Base-by-base conservation (phyloP, 768 basidiomycete genomes). In the Mycena amicta region DNA sequence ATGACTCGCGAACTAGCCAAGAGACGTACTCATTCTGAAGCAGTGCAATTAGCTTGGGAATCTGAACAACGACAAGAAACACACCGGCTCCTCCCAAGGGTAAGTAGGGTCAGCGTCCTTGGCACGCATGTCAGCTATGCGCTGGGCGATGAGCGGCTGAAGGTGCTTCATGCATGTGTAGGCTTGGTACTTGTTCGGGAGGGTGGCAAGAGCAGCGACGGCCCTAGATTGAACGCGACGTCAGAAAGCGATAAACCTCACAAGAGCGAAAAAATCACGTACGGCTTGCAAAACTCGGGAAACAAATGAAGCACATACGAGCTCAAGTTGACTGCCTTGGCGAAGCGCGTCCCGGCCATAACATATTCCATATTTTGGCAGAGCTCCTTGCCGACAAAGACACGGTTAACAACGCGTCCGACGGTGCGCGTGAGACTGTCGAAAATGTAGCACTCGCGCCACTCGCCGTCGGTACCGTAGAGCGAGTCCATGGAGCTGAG, bases 1-100 rank as follows among this genome's bases (percentile, higher is more conserved):
- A 55, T 18, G 53, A 55, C 26, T 55, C 53, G 41, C 53, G 53
- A 20, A 55, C 43, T 40, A 55, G 15, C 53, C 53, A 55, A 23
- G 53, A 20, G 6, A 55, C 41, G 25, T 26, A 55, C 16, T 55
- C 53, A 22, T 55, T 47, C 50, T 51, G 12, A 15, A 45, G 22
- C 6, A 15, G 20, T 15, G 43, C 22, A 8, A 8, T 45, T 45
- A 45, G 43, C 12, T 5, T 13, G 43, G 43, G 20, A 23, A 45
- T 15, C 6, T 5, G 20, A 8, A 8, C 15, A 23, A 45, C 5
- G 22, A 45, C 6, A 8, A 16, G 20, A 45, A 8, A 23, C 43
- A n/a, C 8, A 45, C 43, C 13, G 43, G 43, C 43, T 45, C 43
- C 43, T 45, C 43, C 43, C 43, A 45, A 23, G 43, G 43, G 20